A percentile compares a stretch with the other conserved stretches of the same genome.
phyloP scores from a whole-genome alignment of 2,329 filamentous ascomycete genomes.

The Ophiostoma sp. region DNA sequence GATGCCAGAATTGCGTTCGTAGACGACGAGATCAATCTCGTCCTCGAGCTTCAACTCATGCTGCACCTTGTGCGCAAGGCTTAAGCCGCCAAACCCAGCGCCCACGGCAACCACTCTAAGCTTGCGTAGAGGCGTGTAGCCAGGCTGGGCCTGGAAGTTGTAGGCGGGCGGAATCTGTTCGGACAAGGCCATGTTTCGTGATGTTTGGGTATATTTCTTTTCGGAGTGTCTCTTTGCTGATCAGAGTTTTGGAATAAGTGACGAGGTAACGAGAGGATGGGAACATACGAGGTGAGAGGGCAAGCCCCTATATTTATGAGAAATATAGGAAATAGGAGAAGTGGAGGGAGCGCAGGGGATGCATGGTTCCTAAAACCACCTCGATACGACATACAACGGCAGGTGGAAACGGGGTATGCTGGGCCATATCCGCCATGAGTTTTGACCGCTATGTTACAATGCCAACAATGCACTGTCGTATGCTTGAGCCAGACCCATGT shows the following conservation, averaged over 20 bases:
- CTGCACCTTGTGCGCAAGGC: slow-evolving; percentile 6
- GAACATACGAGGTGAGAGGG: not conserved
- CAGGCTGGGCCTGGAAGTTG: slow-evolving; percentile 2
- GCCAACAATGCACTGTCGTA: too few species aligned
- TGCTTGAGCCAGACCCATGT: too few species aligned
- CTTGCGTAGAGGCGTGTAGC: slow-evolving; percentile 8
- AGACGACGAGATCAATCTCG: slow-evolving; percentile 33
- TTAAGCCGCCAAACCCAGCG: not conserved
- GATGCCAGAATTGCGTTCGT: slow-evolving; percentile 44
- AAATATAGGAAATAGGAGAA: not conserved
- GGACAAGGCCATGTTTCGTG: not conserved
- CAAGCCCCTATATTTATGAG: slow-evolving; percentile 5
- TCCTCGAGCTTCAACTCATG: slow-evolving; percentile 11
- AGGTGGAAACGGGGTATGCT: not conserved
- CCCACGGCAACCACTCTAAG: not conserved
- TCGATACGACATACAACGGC: not conserved
- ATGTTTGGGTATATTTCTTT: not conserved
- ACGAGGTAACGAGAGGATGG: not conserved
- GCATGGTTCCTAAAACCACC: not conserved
- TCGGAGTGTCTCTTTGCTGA: not conserved
- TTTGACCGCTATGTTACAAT: not conserved
- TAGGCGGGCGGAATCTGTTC: not conserved
- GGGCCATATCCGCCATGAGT: not conserved
- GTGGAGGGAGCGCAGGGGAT: not conserved
- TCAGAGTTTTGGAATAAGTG: too few species aligned